Evolutionary conservation across 768 basidiomycete species (phyloP).

Genomic region (Leccinum boreale): DNA sequence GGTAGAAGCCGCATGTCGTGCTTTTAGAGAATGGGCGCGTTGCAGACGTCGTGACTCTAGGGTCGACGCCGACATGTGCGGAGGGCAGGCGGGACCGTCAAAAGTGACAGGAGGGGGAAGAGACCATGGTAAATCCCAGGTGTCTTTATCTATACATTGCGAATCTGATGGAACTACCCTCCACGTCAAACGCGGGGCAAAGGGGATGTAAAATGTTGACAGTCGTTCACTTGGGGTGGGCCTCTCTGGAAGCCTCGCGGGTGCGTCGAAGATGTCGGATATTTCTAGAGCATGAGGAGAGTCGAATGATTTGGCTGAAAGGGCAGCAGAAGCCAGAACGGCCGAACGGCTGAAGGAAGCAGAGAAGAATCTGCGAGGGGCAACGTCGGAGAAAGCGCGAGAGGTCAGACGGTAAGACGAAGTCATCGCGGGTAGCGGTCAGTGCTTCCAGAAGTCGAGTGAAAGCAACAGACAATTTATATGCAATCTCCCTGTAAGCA

Average conservation of each 20-base stretch:
- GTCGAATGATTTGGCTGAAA: constrained; percentile 1
- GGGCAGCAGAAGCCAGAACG: constrained; percentile 4
- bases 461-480: constrained; percentile 16
- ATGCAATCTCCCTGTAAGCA: not conserved
- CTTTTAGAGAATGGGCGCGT: constrained; percentile 6
- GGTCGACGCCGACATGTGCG: constrained; percentile 17
- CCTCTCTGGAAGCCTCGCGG: constrained; percentile 38
- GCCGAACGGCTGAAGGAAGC: constrained; percentile 15
- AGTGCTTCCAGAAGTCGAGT: not conserved
- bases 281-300: constrained; percentile 31
- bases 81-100: constrained; percentile 46
- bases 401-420: constrained; percentile 7
- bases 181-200: constrained; percentile 4
- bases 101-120: constrained; percentile 46
- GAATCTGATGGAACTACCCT: constrained; percentile 6
- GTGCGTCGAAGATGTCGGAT: constrained; percentile 53
- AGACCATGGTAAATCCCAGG: constrained; percentile 24
- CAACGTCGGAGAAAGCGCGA: constrained; percentile 2
- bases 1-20: constrained; percentile 1
- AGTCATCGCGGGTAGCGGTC: constrained; percentile 12
- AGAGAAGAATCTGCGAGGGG: constrained; percentile 10
- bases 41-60: constrained; percentile 10
- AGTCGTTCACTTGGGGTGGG: constrained; percentile 24
- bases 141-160: constrained; percentile 2
- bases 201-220: constrained; percentile 1